Evolutionary conservation across 192 early-diverging fungal species (phyloP), one percentile per base, ranked within the genome.

Genomic region (Coemansia sp.): DNA sequence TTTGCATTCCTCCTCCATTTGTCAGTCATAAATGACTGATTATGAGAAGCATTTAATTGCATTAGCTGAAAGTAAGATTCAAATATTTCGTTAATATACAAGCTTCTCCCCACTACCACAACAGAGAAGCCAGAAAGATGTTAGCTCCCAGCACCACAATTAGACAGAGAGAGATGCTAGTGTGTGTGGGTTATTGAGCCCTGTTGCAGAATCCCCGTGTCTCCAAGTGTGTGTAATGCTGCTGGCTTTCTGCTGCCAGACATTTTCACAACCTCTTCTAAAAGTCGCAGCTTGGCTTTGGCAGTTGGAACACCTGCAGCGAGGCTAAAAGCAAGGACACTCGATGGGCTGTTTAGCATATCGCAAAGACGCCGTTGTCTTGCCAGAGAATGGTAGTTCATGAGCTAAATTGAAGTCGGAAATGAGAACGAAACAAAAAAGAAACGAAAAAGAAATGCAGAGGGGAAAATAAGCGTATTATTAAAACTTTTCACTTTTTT

Each of bases 271-370:
- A 57, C 9, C 55, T 57, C 34, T 2, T 36, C 7, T 2, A 57
- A n/a, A 0, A 57, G 34, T 14, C 13, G 55, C 33, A 6, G 55
- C 33, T 25, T 57, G 11, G 17, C 55, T 25, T 14, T 36, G 15
- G n/a, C 23, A 4, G 34, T n/a, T 5, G 55, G 17, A 32, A 57
- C 17, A 15, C 55, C 55, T 9, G 2, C 35, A n/a, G 29, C 29
- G 34, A 66, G 17, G 33, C 64, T 66, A n/a, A 19, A 56, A 20
- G 48, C 42, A 25, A 66, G 64, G 9, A 59, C 0, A 45, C 40
- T 41, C 25, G 64, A 35, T 4, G 41, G 53, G 55, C 64, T 66
- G 45, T 66, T 66, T 14, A 66, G 55, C 32, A 49, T 23, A 2
- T 43, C 3, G 43, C 58, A 36, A 5, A 67, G 32, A 25, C 11